These are phyloP conservation scores for Lanzia echinophila DNA, from an alignment of 2,329 filamentous ascomycete species.

Conservation along the genomic window DNA sequence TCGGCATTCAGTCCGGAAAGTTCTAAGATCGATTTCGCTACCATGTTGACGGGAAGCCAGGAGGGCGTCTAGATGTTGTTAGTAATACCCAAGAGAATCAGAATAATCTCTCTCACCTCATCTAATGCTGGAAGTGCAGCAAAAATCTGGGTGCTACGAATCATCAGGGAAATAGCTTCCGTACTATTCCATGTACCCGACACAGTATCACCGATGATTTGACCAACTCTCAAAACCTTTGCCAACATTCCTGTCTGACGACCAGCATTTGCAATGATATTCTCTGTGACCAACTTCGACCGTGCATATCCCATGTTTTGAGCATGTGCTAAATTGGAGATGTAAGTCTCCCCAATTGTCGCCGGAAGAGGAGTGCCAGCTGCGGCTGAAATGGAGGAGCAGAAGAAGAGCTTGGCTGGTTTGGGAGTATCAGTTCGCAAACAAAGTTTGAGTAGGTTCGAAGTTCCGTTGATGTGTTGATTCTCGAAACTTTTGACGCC, in stretches of 20 bases:
- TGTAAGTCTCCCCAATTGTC: constrained; percentile 32
- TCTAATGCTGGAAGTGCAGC: constrained; percentile 40
- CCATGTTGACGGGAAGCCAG: constrained; percentile 42
- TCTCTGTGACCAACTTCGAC: constrained; percentile 44
- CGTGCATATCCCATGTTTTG: constrained; percentile 46
- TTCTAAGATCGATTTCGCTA: constrained; percentile 37
- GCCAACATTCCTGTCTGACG: constrained; percentile 28
- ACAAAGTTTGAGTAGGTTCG: constrained; percentile 38
- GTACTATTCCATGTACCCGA: constrained; percentile 45
- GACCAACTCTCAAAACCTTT: constrained; percentile 41
- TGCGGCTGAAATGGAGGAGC: constrained; percentile 33
- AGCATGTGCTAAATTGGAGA: constrained; percentile 26
- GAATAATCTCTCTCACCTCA: constrained; percentile 26
- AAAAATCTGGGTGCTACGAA: constrained; percentile 39
- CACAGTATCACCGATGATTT: constrained; percentile 42
- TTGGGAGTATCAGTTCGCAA: constrained; percentile 25
- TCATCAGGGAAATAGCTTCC: constrained; percentile 47
- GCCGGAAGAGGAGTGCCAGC: constrained; percentile 26
- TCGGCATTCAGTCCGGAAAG: constrained; percentile 26
- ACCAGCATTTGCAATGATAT: constrained; percentile 35
- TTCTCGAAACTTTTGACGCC: constrained; percentile 43
- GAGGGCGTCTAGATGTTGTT: constrained; percentile 26
- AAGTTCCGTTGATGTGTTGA: constrained; percentile 37
- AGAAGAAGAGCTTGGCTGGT: constrained; percentile 32
- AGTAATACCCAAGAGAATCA: neutral